Percentiles rank a stretch among this genome's conserved stretches.
These are phyloP conservation scores for Annulohypoxylon stygium DNA, from an alignment of 495 filamentous ascomycete genomes.

Conservation along the genomic window DNA sequence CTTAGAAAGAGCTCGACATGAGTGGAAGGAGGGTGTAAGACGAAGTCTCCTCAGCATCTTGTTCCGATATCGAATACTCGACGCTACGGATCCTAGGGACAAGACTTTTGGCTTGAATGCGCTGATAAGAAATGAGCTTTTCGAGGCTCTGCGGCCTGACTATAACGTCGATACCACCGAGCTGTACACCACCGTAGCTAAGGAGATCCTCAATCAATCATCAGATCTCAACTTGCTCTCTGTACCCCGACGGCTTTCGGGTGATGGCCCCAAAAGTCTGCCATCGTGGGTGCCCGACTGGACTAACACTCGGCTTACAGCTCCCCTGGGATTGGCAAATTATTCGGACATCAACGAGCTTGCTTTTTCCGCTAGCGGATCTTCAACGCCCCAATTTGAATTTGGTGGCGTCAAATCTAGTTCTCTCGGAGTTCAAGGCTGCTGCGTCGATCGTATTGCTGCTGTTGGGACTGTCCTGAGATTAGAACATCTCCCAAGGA, in stretches of 20 bases:
- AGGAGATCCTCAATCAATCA: slow-evolving; percentile 29
- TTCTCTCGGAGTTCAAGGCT: slow-evolving; percentile 32
- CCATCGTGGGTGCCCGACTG: slow-evolving; percentile 43
- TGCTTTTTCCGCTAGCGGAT: slow-evolving; percentile 31
- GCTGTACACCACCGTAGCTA: slow-evolving; percentile 34
- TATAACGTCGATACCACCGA: slow-evolving; percentile 34
- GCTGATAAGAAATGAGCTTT: slow-evolving; percentile 30
- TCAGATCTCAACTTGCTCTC: slow-evolving; percentile 37
- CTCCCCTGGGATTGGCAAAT: slow-evolving; percentile 38
- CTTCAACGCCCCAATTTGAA: slow-evolving; percentile 24
- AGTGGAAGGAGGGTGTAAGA: slow-evolving; percentile 26
- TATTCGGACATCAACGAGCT: slow-evolving; percentile 44
- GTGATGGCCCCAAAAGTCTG: slow-evolving; percentile 24
- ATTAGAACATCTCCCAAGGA: slow-evolving; percentile 33
- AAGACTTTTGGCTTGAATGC: slow-evolving; percentile 41
- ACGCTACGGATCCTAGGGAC: slow-evolving; percentile 40
- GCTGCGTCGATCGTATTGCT: slow-evolving; percentile 32
- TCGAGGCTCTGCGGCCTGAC: slow-evolving; percentile 24
- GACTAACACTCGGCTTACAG: slow-evolving; percentile 41
- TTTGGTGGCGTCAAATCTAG: slow-evolving; percentile 4
- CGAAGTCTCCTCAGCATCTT: slow-evolving; percentile 37
- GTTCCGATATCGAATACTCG: slow-evolving; percentile 42
- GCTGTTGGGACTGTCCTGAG: slow-evolving; percentile 35
- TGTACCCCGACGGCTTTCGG: slow-evolving; percentile 36
- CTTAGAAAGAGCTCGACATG: slow-evolving; percentile 37